phyloP scores from a whole-genome alignment of 2,329 filamentous ascomycete species.

The Aspergillus sp. region DNA sequence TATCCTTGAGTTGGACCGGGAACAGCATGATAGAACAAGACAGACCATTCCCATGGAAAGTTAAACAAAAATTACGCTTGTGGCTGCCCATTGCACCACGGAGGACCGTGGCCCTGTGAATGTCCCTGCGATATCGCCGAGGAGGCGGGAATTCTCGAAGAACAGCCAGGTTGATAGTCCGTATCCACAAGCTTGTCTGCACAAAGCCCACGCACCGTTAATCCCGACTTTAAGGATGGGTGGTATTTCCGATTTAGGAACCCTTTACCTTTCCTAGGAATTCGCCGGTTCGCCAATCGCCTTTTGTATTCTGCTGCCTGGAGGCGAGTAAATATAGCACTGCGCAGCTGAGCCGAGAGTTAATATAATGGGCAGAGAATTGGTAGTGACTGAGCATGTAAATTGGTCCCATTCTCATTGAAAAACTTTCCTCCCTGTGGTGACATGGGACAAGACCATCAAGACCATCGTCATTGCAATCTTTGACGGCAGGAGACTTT shows the following conservation, averaged over 20 bases:
- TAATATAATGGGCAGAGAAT: neutral
- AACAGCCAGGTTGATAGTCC: neutral
- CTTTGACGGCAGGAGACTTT: neutral
- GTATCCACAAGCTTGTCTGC: neutral
- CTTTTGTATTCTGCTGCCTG: conserved; percentile 5
- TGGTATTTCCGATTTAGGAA: neutral
- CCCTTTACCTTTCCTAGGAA: neutral
- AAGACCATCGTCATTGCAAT: neutral
- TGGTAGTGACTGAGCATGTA: neutral
- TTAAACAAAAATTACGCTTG: neutral
- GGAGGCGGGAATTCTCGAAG: neutral
- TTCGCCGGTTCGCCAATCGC: neutral
- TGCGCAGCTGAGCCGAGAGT: neutral
- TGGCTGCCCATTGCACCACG: neutral
- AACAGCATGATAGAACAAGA: neutral
- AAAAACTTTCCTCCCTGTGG: neutral
- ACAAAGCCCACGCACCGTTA: neutral
- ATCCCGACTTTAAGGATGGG: neutral
- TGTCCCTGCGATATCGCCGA: neutral
- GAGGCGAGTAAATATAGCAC: neutral
- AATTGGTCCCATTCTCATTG: neutral
- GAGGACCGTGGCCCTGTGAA: neutral
- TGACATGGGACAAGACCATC: neutral
- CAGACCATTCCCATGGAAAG: neutral
- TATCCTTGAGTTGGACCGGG: neutral